Evolutionary conservation across 306 rosid genomes (phyloP).

Genomic region (Lupinus albus): DNA sequence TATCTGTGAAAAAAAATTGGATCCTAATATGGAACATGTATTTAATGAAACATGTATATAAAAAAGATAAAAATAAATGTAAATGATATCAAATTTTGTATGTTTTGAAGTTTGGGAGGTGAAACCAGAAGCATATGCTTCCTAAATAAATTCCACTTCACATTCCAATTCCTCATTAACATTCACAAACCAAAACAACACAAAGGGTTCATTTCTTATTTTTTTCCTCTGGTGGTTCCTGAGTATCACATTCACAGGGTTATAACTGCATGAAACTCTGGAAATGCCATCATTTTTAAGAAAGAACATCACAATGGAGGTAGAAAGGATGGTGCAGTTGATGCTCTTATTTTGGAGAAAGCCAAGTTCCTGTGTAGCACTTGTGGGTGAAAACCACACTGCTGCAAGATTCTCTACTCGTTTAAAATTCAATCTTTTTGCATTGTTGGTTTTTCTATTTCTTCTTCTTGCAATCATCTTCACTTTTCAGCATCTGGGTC

Average conservation of each 20-base stretch:
- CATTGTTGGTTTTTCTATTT: background rate
- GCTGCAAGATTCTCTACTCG: slow-evolving; percentile 74
- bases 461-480: slow-evolving; percentile 11
- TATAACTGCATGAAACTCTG: slow-evolving; percentile 37
- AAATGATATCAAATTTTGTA: no score
- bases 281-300: slow-evolving; percentile 23
- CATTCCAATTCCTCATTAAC: background rate
- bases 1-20: no score
- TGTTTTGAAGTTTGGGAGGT: background rate
- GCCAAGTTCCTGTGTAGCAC: slow-evolving; percentile 53
- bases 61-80: no score
- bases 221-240: slow-evolving; percentile 32
- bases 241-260: slow-evolving; percentile 23
- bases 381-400: slow-evolving; percentile 84
- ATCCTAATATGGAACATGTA: no score
- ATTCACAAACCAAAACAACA: background rate
- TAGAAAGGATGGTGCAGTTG: slow-evolving; percentile 54
- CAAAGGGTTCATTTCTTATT: background rate
- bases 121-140: background rate
- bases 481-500: slow-evolving; percentile 41
- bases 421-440: slow-evolving; percentile 38
- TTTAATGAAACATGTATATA: no score
- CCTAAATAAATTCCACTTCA: slow-evolving; percentile 15
- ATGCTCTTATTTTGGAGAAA: slow-evolving; percentile 54
- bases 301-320: slow-evolving; percentile 50